These are phyloP conservation scores for Tetraselmis striata DNA, from an alignment of 139 green algal species.

Conservation along the genomic window DNA sequence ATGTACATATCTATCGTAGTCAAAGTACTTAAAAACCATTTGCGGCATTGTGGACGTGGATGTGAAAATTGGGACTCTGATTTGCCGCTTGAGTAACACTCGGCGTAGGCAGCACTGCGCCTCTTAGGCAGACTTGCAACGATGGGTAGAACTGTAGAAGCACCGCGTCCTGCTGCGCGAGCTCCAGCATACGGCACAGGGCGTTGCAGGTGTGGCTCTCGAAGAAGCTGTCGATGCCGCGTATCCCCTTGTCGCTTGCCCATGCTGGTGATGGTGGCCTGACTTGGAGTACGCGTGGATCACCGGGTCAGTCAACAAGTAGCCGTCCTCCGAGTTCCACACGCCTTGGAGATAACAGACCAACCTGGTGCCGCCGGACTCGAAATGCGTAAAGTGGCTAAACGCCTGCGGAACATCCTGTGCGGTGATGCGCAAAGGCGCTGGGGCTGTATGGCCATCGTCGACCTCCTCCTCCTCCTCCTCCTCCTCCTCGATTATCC, in stretches of 20 bases:
- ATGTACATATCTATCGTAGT: too few species aligned
- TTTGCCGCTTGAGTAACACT: too few species aligned
- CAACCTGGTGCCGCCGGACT: constrained; percentile 22
- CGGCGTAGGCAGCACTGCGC: too few species aligned
- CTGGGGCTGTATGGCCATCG: background rate
- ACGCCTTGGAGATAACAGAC: constrained; percentile 41
- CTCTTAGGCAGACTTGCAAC: too few species aligned
- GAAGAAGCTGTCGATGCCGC: constrained; percentile 25
- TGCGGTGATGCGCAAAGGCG: background rate
- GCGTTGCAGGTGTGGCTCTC: constrained; percentile 26
- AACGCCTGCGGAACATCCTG: constrained; percentile 34
- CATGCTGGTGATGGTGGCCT: constrained; percentile 32
- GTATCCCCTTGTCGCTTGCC: constrained; percentile 26
- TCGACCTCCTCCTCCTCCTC: background rate
- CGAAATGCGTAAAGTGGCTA: constrained; percentile 29
- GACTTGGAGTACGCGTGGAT: constrained; percentile 35
- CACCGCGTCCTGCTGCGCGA: too few species aligned
- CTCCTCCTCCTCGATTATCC: constrained; percentile 6
- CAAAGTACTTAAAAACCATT: too few species aligned
- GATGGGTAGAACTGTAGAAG: too few species aligned
- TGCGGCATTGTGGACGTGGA: too few species aligned
- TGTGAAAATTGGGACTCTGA: too few species aligned
- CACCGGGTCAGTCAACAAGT: constrained; percentile 36
- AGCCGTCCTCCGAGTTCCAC: constrained; percentile 26
- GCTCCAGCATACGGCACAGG: constrained; percentile 19